phyloP scores from a whole-genome alignment of 2,329 filamentous ascomycete genomes.

The Fusarium subtropicale region DNA sequence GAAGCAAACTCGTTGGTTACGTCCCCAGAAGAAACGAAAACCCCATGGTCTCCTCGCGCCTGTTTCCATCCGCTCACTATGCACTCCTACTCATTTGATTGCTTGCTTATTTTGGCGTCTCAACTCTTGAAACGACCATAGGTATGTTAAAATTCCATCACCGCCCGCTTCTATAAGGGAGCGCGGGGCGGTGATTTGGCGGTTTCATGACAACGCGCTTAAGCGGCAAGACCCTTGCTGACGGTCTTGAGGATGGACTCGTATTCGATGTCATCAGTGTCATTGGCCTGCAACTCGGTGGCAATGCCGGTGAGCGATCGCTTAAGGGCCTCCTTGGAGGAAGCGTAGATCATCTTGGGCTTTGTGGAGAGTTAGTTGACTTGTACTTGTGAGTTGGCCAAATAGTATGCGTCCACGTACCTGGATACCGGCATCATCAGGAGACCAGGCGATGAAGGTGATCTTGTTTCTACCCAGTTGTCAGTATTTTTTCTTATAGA shows the following conservation, averaged over 20 bases:
- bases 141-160: conserved; percentile 46
- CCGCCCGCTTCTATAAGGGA: conserved; percentile 38
- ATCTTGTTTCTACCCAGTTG: conserved; percentile 73
- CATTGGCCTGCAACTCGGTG: conserved; percentile 85
- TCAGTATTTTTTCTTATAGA: conserved; percentile 32
- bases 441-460: conserved; percentile 82
- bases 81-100: conserved; percentile 44
- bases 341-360: conserved; percentile 92
- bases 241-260: conserved; percentile 75
- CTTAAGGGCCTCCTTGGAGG: conserved; percentile 89
- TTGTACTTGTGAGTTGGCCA: conserved; percentile 62
- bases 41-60: conserved; percentile 26
- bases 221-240: conserved; percentile 70
- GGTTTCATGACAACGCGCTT: conserved; percentile 45
- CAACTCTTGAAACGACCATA: conserved; percentile 45
- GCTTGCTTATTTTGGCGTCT: conserved; percentile 39
- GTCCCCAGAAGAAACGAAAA: conserved; percentile 38
- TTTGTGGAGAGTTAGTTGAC: conserved; percentile 51
- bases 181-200: conserved; percentile 19
- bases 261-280: conserved; percentile 83
- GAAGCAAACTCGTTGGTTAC: conserved; percentile 41
- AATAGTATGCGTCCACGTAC: conserved; percentile 71
- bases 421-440: conserved; percentile 82
- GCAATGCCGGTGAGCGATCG: conserved; percentile 80
- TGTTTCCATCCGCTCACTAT: conserved; percentile 39